These are phyloP conservation scores for Macadamia tetraphylla DNA, from an alignment of 164 flowering plant genomes.

Conservation along the genomic window DNA sequence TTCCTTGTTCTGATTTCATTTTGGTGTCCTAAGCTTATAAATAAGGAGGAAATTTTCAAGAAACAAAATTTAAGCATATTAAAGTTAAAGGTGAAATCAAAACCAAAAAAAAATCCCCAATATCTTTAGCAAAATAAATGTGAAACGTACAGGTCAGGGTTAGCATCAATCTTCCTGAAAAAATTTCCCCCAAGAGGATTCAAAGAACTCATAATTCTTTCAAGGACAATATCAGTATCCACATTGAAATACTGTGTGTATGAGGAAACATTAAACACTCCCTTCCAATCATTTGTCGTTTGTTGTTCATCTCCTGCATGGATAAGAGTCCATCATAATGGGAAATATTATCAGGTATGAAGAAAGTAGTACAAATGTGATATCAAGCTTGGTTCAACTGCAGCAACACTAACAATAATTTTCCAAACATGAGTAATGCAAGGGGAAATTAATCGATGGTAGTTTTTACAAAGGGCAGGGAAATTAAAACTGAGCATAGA, in stretches of 20 bases:
- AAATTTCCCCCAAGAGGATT: conserved; percentile 70
- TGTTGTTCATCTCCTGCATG: conserved; percentile 64
- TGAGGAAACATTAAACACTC: conserved; percentile 69
- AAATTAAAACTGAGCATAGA: too few species aligned
- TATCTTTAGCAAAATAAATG: not conserved
- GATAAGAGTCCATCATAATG: conserved; percentile 3
- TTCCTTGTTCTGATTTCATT: not conserved
- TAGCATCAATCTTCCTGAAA: conserved; percentile 80
- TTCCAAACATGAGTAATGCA: too few species aligned
- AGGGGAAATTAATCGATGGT: too few species aligned
- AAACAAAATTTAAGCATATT: not conserved
- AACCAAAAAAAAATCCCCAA: not conserved
- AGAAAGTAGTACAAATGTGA: too few species aligned
- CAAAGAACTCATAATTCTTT: conserved; percentile 71
- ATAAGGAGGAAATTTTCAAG: not conserved
- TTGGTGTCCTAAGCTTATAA: not conserved
- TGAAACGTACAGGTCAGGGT: conserved; percentile 89
- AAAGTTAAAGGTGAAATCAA: not conserved
- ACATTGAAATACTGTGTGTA: conserved; percentile 90
- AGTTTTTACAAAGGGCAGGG: too few species aligned
- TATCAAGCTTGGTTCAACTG: too few species aligned
- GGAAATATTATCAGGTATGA: not conserved
- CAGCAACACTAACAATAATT: too few species aligned
- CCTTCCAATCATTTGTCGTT: conserved; percentile 63
- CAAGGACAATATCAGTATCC: conserved; percentile 82